Conservation (phyloP, 2,329 filamentous ascomycete species). For the Escovopsis sp. region DNA sequence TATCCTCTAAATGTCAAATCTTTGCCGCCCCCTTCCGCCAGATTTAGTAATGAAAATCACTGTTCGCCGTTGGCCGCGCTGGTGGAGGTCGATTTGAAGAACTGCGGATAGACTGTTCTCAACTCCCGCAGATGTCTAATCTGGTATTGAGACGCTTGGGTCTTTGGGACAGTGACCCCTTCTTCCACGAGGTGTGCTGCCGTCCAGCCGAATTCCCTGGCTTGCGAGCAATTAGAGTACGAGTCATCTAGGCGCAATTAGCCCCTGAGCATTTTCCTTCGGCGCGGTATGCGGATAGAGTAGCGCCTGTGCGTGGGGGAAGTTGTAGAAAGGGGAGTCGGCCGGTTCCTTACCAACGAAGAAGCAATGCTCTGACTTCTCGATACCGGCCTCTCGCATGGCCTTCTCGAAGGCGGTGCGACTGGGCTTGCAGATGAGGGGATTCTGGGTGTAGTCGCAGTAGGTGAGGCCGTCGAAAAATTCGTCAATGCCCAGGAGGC, state of each 20-base stretch:
- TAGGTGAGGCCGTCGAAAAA: constrained; percentile 90
- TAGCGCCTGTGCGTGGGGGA: no score
- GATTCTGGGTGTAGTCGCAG: constrained; percentile 68
- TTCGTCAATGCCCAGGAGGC: constrained; percentile 68
- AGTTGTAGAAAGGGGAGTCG: no score
- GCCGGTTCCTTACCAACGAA: constrained; percentile 60
- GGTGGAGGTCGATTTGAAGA: constrained; percentile 50
- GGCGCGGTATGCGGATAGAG: no score
- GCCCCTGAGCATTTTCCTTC: background rate
- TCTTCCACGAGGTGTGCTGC: constrained; percentile 76
- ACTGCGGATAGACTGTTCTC: constrained; percentile 60
- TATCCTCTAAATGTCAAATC: no score
- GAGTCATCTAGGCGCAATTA: constrained; percentile 56
- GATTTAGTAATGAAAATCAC: background rate
- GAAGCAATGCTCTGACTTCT: constrained; percentile 58
- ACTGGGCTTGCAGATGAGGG: constrained; percentile 77
- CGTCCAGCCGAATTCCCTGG: constrained; percentile 71
- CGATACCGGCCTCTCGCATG: constrained; percentile 68
- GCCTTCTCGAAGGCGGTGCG: constrained; percentile 74
- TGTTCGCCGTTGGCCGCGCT: background rate
- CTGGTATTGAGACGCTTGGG: constrained; percentile 56
- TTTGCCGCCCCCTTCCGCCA: no score
- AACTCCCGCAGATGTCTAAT: constrained; percentile 66
- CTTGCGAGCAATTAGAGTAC: constrained; percentile 62
- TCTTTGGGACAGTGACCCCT: constrained; percentile 45